Conservation (phyloP, 768 basidiomycete genomes). For the Chlorophyllum brunneum region DNA sequence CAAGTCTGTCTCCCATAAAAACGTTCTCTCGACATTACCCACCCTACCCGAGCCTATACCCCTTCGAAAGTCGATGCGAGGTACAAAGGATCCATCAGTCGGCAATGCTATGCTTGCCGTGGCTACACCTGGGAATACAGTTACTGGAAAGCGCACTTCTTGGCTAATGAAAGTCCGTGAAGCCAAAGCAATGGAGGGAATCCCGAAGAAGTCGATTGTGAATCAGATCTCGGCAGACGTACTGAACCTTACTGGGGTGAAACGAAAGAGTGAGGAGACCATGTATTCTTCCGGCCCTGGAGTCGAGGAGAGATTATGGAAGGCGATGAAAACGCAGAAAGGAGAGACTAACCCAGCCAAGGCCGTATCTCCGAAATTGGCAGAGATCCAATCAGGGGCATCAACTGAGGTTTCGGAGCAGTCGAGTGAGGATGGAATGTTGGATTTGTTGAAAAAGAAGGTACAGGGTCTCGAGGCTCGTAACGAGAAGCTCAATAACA, state of each 20-base stretch:
- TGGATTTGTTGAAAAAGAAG: constrained; percentile 67
- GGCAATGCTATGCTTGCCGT: constrained; percentile 27
- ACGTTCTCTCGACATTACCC: constrained; percentile 32
- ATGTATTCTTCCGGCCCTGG: constrained; percentile 21
- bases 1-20: background rate
- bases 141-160: constrained; percentile 65
- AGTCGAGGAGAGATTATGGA: constrained; percentile 41
- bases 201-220: constrained; percentile 29
- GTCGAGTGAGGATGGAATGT: constrained; percentile 43
- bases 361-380: constrained; percentile 2
- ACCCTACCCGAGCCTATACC: constrained; percentile 67
- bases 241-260: constrained; percentile 26
- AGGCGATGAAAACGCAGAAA: constrained; percentile 44
- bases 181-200: constrained; percentile 63
- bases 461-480: constrained; percentile 64
- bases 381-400: background rate
- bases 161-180: constrained; percentile 80
- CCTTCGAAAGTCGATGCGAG: constrained; percentile 62
- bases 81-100: constrained; percentile 40
- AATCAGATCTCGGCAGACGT: background rate
- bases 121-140: constrained; percentile 37
- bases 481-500: constrained; percentile 52
- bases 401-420: constrained; percentile 13
- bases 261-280: constrained; percentile 66
- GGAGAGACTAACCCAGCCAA: constrained; percentile 29